Conservation (phyloP, 768 basidiomycete species). For the Xerocomellus intermedius region DNA sequence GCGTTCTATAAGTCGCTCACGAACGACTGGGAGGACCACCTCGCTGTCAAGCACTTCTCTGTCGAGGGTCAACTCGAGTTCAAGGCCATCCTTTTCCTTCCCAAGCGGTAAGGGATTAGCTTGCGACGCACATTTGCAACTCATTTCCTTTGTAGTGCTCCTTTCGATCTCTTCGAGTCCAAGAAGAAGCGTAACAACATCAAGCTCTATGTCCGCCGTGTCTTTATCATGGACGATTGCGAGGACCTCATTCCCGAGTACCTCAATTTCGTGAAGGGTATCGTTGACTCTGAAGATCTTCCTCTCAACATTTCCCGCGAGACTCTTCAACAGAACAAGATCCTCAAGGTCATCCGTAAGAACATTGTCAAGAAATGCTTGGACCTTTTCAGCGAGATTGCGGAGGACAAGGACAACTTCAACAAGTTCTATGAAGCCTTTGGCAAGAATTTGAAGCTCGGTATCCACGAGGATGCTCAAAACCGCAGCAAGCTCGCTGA, state of each 20-base stretch:
- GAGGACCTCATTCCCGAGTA: constrained; percentile 99
- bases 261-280: constrained; percentile 99
- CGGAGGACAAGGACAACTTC: constrained; percentile 99
- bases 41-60: constrained; percentile 99
- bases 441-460: constrained; percentile 99
- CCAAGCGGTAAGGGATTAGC: constrained; percentile 71
- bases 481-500: constrained; percentile 99
- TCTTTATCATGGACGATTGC: constrained; percentile 99
- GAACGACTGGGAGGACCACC: constrained; percentile 99
- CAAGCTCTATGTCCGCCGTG: constrained; percentile 99
- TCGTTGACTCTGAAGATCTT: constrained; percentile 99
- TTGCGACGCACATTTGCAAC: neutral
- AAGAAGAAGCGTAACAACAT: constrained; percentile 99
- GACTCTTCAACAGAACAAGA: constrained; percentile 99
- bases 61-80: constrained; percentile 99
- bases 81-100: constrained; percentile 98
- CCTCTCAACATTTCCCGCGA: constrained; percentile 99
- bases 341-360: constrained; percentile 99
- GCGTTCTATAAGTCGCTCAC: constrained; percentile 99
- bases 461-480: constrained; percentile 98
- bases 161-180: constrained; percentile 99
- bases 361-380: constrained; percentile 98
- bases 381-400: constrained; percentile 92
- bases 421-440: constrained; percentile 97
- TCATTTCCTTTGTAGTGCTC: constrained; percentile 57